Evolutionary conservation across 805 yeast species (phyloP), one percentile per base, ranked within the genome.

Genomic region (Vanderwaltozyma yarrowii): DNA sequence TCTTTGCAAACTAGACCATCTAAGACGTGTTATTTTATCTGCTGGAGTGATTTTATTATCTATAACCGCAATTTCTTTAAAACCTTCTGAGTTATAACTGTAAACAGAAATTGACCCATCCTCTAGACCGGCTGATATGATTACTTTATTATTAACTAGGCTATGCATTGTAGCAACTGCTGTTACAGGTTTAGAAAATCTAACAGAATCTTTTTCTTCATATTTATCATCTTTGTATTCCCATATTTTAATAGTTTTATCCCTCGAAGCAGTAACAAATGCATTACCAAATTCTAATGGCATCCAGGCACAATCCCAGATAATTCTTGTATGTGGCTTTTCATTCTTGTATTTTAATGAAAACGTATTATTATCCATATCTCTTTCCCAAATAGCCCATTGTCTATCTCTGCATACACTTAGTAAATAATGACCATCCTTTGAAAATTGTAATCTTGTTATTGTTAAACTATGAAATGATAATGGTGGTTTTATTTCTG

Each of bases 301-400:
- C 0, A 78, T 65, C 95, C 96, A 92, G 28, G 82, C 73, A 55
- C 89, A 79, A 62, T 92, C 97, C 98, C 98, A 94, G 31, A 92
- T 75, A 50, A 92, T 89, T 60, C 96, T 75, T 2, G 80, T 60
- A 54, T 94, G 99, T 0, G 96, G 96, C 56, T 81, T 85, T 26
- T 74, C 74, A 39, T 72, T 69, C 15, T 61, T 47, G 32, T 41
- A 42, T 21, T 49, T 53, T 39, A 74, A 58, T 15, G 61, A 56
- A 43, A 73, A 71, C 16, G 58, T 57, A 32, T 68, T 63, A 12
- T 51, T 48, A 14, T 55, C 64, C 24, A 62, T 54, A 15, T 51
- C 42, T 41, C 74, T 62, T 45, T 65, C 64, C 89, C 95, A 89
- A 24, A 89, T 52, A 19, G 86, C 76, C 63, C 80, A 77, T 52